Conservation (phyloP, 371 early-diverging fungal genomes). For the Polyrhizophydium stewartii region DNA sequence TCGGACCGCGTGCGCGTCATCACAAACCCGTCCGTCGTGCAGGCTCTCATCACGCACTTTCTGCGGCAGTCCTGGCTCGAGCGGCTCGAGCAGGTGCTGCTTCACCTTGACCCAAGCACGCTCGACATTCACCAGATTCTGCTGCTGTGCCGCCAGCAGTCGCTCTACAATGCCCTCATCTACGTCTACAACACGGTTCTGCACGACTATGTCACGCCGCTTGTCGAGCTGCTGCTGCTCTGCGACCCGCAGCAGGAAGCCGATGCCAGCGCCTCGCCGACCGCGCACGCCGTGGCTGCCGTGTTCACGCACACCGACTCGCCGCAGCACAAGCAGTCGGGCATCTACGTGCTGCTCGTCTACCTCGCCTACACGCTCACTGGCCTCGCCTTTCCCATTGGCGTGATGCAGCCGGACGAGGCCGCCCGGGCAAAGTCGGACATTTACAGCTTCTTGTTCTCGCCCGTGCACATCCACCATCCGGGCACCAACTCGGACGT, state of each 20-base stretch:
- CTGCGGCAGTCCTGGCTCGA: constrained; percentile 46
- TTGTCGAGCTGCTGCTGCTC: constrained; percentile 66
- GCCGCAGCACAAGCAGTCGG: neutral
- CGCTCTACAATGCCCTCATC: constrained; percentile 69
- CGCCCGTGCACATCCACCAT: constrained; percentile 62
- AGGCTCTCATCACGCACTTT: constrained; percentile 64
- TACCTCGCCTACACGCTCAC: constrained; percentile 66
- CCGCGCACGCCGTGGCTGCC: neutral
- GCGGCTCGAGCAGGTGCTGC: constrained; percentile 67
- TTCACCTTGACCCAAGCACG: constrained; percentile 65
- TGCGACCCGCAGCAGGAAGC: constrained; percentile 44
- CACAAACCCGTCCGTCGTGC: constrained; percentile 63
- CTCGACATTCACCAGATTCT: constrained; percentile 73
- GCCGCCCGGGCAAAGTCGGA: constrained; percentile 67
- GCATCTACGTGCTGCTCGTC: constrained; percentile 61
- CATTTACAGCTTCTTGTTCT: constrained; percentile 74
- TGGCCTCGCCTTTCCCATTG: constrained; percentile 73
- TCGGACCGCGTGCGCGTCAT: constrained; percentile 52
- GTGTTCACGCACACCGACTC: neutral
- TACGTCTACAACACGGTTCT: constrained; percentile 74
- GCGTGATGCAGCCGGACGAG: constrained; percentile 45
- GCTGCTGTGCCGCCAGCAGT: constrained; percentile 57
- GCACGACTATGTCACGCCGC: constrained; percentile 74
- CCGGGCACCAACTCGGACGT: constrained; percentile 39
- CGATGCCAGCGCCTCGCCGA: neutral